Evolutionary conservation across 257 asterid species (phyloP).

Genomic region (Fraxinus excelsior): DNA sequence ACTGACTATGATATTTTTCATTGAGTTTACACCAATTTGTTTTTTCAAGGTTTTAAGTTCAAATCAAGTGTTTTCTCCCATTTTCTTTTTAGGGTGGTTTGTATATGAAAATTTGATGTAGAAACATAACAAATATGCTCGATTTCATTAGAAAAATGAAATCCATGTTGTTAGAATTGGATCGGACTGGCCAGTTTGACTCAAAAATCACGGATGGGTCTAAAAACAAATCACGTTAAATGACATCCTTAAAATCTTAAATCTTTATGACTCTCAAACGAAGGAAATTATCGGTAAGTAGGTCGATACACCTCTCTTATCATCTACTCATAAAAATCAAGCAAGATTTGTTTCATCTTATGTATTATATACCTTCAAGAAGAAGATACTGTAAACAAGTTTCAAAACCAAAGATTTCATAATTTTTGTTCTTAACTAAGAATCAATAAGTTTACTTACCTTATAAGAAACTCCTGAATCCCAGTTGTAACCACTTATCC

Average conservation of each 20-base stretch:
- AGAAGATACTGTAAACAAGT: neutral
- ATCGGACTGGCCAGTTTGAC: too few species aligned
- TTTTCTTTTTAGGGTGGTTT: neutral
- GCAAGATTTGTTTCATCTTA: too few species aligned
- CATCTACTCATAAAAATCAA: too few species aligned
- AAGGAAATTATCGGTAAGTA: too few species aligned
- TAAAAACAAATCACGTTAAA: neutral
- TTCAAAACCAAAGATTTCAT: neutral
- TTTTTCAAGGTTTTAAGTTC: neutral
- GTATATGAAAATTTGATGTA: too few species aligned
- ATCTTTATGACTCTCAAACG: too few species aligned
- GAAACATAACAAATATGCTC: too few species aligned
- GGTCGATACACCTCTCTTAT: too few species aligned
- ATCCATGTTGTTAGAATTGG: too few species aligned
- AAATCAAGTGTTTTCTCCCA: neutral
- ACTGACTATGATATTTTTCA: constrained; percentile 33
- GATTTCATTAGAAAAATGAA: too few species aligned
- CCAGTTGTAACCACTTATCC: neutral
- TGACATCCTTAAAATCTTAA: too few species aligned
- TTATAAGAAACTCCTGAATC: neutral
- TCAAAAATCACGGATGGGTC: neutral
- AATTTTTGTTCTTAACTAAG: neutral
- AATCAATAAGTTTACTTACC: neutral
- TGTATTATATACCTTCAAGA: too few species aligned
- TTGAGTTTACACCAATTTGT: neutral